Conservation (phyloP, 495 filamentous ascomycete species). For the Penicillium desertorum region DNA sequence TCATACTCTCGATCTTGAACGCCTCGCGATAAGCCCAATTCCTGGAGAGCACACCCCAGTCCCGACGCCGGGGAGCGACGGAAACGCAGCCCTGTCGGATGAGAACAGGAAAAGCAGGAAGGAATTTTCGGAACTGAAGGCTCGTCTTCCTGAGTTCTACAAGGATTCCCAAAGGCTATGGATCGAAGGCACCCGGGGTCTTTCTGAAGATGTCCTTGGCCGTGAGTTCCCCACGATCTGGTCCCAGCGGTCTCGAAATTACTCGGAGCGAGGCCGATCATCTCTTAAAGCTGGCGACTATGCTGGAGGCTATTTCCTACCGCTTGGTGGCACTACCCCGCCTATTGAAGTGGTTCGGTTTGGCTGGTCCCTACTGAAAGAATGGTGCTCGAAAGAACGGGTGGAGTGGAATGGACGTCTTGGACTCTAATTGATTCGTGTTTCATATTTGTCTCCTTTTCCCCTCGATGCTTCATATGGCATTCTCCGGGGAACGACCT, state of each 20-base stretch:
- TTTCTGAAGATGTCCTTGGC: conserved; percentile 45
- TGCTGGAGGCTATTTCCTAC: conserved; percentile 43
- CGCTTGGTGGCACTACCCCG: conserved; percentile 40
- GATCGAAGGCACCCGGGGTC: conserved; percentile 43
- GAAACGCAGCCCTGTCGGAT: conserved; percentile 32
- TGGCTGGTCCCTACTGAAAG: conserved; percentile 43
- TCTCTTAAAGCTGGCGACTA: conserved; percentile 42
- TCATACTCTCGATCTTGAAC: conserved; percentile 47
- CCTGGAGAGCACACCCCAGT: conserved; percentile 43
- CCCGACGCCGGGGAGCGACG: conserved; percentile 42
- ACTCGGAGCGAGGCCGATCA: conserved; percentile 38
- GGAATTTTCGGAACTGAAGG: conserved; percentile 43
- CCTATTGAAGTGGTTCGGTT: conserved; percentile 51
- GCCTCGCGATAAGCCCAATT: conserved; percentile 39
- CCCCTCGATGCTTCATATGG: background rate
- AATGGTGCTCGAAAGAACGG: conserved; percentile 47
- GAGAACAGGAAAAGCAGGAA: conserved; percentile 39
- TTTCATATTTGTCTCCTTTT: conserved; percentile 4
- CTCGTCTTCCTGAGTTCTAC: conserved; percentile 40
- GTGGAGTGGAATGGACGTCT: conserved; percentile 44
- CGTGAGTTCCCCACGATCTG: conserved; percentile 49
- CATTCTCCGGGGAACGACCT: background rate
- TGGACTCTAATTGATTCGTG: conserved; percentile 22
- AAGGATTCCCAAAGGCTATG: conserved; percentile 47
- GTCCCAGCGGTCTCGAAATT: conserved; percentile 40